Conservation (phyloP, 164 flowering plant genomes). For the Amborella trichopoda region DNA sequence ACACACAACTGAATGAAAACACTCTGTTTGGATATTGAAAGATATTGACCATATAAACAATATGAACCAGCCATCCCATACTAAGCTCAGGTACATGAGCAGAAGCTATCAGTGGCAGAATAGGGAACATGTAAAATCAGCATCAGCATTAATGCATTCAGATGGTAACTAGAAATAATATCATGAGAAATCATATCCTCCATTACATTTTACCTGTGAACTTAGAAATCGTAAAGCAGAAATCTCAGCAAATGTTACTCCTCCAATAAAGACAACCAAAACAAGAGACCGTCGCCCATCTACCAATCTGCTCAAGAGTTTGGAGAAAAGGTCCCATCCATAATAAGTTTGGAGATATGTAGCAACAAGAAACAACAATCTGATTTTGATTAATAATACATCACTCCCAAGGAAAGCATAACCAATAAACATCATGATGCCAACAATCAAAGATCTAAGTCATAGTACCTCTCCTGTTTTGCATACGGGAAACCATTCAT, state of each 20-base stretch:
- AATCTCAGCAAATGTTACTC: conserved; percentile 95
- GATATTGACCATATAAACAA: background rate
- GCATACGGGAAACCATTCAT: too few relatives aligned
- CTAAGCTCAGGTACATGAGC: background rate
- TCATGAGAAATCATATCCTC: background rate
- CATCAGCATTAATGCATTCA: background rate
- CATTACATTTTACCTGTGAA: conserved; percentile 44
- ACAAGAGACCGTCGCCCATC: conserved; percentile 84
- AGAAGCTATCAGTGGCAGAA: background rate
- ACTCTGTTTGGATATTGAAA: background rate
- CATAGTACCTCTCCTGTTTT: too few relatives aligned
- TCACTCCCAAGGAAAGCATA: too few relatives aligned
- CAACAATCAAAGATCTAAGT: too few relatives aligned
- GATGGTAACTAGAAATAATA: background rate
- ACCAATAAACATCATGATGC: too few relatives aligned
- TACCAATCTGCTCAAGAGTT: conserved; percentile 26
- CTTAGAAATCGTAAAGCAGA: conserved; percentile 91
- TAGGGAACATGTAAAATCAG: background rate
- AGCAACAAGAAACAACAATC: too few relatives aligned
- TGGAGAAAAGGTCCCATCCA: too few relatives aligned
- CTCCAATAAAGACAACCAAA: conserved; percentile 93
- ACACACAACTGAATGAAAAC: background rate
- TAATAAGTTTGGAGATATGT: too few relatives aligned
- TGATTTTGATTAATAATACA: too few relatives aligned
- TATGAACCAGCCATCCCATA: background rate